Percentiles rank a stretch among this genome's conserved stretches.
Evolutionary conservation across 352 stramenopile genomes (phyloP).

Genomic region (Phytophthora palmivora): DNA sequence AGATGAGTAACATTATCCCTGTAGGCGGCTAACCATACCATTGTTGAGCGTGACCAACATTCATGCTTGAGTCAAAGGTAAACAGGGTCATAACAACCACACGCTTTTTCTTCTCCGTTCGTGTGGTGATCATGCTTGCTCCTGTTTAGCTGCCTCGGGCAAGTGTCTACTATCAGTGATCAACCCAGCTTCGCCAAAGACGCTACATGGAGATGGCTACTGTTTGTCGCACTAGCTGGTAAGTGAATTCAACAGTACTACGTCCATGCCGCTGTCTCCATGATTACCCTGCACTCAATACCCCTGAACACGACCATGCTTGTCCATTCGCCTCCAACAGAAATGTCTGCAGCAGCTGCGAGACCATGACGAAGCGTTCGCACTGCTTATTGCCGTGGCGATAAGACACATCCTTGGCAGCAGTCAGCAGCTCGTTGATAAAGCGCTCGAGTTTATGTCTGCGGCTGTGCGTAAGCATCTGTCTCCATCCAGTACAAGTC

Average conservation of each 20-base stretch:
- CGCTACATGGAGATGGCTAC: constrained; percentile 7
- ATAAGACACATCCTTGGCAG: constrained; percentile 59
- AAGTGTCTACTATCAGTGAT: constrained; percentile 7
- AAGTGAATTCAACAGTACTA: too few species aligned
- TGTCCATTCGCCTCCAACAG: constrained; percentile 40
- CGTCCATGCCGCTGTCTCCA: not conserved
- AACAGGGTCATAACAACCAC: too few species aligned
- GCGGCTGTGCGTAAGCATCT: constrained; percentile 24
- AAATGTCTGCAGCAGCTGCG: constrained; percentile 57
- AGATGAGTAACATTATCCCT: too few species aligned
- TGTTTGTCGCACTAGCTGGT: constrained; percentile 20
- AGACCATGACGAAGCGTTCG: constrained; percentile 54
- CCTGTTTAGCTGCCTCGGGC: too few species aligned
- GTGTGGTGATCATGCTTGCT: too few species aligned
- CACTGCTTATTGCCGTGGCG: constrained; percentile 43
- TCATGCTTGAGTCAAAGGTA: too few species aligned
- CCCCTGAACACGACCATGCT: constrained; percentile 10
- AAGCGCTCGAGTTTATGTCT: constrained; percentile 46
- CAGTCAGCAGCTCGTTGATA: constrained; percentile 48
- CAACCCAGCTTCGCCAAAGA: constrained; percentile 14
- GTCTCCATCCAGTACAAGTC: constrained; percentile 25
- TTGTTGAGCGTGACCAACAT: too few species aligned
- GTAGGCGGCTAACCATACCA: too few species aligned
- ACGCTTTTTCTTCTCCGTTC: too few species aligned
- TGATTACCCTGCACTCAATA: constrained; percentile 6